Evolutionary conservation across 169 alveolate genomes (phyloP), one percentile per base, ranked within the genome.

Genomic region (Cytauxzoon felis): DNA sequence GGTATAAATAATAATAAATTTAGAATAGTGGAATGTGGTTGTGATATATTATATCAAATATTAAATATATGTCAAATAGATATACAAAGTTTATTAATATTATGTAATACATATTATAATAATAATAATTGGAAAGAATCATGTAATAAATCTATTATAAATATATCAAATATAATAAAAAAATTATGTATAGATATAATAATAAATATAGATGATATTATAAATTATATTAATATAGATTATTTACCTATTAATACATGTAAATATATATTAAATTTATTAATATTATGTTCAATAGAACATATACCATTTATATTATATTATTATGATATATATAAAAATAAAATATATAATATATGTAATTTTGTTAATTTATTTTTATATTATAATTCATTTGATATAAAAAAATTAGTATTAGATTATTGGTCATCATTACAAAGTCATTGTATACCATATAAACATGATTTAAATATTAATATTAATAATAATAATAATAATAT

Each of bases 21-120:
- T 8, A 27, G 36, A 21, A 0, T 67, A 24, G 47, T 34, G 32
- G 33, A 34, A 16, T 2, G 30, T 16, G 5, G 41, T 21, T 67
- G 80, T 54, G 52, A 40, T 21, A 52, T 62, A 30, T 62, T 53
- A 32, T 18, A 21, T 2, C 69, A 53, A 21, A 43, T 67, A 23
- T 53, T 48, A 16, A 45, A 68, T 19, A 36, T 67, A 18, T 48
- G 47, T 5, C 80, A 67, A 34, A 27, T 67, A 18, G 69, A 67
- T 54, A 41, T 67, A 7, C 18, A 32, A 29, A 26, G 38, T 23
- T 27, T 67, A 9, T 2, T 67, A 42, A 5, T n/a, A 5, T 47
- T 49, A 21, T 43, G 72, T 21, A 67, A 56, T 38, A 29, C 19
- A 24, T 33, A 60, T 19, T 64, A 11, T 13, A 13, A 38, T 38